Evolutionary conservation across 441 rosid genomes (phyloP).

Genomic region (Adansonia madagascariensis): DNA sequence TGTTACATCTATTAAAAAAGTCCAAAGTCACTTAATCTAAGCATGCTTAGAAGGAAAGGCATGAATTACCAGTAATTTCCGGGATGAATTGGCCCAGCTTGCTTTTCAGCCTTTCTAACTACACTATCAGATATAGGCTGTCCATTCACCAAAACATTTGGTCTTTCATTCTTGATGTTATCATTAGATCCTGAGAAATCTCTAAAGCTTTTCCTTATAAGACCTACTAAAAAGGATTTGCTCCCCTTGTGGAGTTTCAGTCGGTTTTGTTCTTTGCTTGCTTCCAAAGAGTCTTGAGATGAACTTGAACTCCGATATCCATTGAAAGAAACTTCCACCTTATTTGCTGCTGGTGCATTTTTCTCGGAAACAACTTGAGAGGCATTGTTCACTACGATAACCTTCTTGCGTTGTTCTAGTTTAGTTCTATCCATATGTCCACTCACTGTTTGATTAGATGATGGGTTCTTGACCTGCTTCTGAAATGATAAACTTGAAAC

Average conservation of each 20-base stretch:
- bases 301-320: constrained; percentile 35
- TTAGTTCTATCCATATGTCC: constrained; percentile 32
- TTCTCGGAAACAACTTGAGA: constrained; percentile 30
- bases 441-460: constrained; percentile 29
- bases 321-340: constrained; percentile 40
- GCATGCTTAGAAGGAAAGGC: background rate
- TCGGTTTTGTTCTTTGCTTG: constrained; percentile 37
- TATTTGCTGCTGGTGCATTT: constrained; percentile 27
- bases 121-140: constrained; percentile 32
- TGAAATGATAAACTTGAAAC: constrained; percentile 34
- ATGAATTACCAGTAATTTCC: constrained; percentile 45
- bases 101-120: constrained; percentile 46
- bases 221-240: constrained; percentile 36
- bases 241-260: constrained; percentile 32
- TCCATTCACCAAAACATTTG: constrained; percentile 40
- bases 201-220: constrained; percentile 44
- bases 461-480: constrained; percentile 27
- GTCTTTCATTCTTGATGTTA: constrained; percentile 30
- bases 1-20: constrained; percentile 13
- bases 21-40: background rate
- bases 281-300: constrained; percentile 35
- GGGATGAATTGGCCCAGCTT: constrained; percentile 43
- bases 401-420: constrained; percentile 34
- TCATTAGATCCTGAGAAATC: constrained; percentile 36
- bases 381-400: constrained; percentile 23